phyloP scores from a whole-genome alignment of 352 stramenopile genomes.

The Phytophthora sp. region DNA sequence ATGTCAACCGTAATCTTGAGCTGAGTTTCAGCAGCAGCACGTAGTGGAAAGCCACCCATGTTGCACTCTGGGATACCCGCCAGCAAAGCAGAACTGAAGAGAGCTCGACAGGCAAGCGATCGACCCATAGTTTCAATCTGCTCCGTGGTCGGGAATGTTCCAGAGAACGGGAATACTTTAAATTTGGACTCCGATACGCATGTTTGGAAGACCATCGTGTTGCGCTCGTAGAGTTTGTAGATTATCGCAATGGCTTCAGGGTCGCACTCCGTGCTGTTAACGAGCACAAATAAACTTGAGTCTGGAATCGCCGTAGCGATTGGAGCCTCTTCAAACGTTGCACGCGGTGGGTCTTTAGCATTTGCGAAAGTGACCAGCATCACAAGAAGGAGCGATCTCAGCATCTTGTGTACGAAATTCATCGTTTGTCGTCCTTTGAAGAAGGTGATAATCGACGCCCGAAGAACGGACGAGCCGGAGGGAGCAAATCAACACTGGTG shows the following conservation, averaged over 20 bases:
- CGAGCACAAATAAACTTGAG: slow-evolving; percentile 39
- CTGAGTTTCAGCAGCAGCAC: slow-evolving; percentile 43
- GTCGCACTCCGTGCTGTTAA: slow-evolving; percentile 43
- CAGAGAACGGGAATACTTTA: slow-evolving; percentile 56
- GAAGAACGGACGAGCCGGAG: neutral
- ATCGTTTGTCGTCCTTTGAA: slow-evolving; percentile 6
- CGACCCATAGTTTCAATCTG: slow-evolving; percentile 46
- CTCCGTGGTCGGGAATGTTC: slow-evolving; percentile 31
- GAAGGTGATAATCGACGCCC: neutral
- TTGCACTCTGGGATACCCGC: slow-evolving; percentile 47
- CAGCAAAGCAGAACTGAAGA: slow-evolving; percentile 47
- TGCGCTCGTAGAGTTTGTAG: slow-evolving; percentile 51
- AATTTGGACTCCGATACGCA: slow-evolving; percentile 48
- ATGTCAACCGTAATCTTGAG: slow-evolving; percentile 52
- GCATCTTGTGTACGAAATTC: slow-evolving; percentile 10
- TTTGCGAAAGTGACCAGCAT: neutral
- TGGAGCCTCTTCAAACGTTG: slow-evolving; percentile 20
- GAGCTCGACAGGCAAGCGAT: slow-evolving; percentile 37
- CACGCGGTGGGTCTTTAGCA: slow-evolving; percentile 1
- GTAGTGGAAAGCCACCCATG: slow-evolving; percentile 36
- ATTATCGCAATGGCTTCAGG: slow-evolving; percentile 27
- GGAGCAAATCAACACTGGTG: slow-evolving; percentile 9
- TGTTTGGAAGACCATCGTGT: slow-evolving; percentile 51
- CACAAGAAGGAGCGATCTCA: slow-evolving; percentile 6
- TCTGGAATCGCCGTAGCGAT: slow-evolving; percentile 31